Evolutionary conservation across 768 basidiomycete genomes (phyloP).

Genomic region (Mycena leptocephala): DNA sequence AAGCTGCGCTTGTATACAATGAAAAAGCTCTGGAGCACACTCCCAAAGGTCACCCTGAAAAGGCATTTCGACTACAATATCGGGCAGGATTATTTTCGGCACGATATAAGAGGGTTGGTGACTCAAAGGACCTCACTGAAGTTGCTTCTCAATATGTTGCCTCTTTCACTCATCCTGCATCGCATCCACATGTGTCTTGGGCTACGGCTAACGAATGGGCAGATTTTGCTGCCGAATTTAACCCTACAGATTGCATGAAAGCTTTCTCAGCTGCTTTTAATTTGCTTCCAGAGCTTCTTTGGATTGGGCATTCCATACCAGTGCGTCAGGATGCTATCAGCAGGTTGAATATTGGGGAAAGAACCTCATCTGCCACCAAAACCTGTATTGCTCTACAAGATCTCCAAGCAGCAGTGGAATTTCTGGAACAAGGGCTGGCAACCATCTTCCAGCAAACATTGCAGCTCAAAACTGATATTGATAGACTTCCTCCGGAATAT

Average conservation of each 20-base stretch:
- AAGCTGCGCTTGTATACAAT: not conserved
- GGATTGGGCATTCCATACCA: constrained; percentile 5
- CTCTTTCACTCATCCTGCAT: not conserved
- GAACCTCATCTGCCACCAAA: not conserved
- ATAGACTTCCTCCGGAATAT: not conserved
- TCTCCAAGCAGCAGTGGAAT: no score
- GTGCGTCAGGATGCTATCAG: not conserved
- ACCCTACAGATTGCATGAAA: not conserved
- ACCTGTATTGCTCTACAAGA: not conserved
- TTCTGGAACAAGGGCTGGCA: not conserved
- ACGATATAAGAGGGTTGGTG: not conserved
- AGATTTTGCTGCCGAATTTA: not conserved
- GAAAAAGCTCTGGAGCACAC: not conserved
- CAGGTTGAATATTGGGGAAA: not conserved
- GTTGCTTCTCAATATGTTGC: not conserved
- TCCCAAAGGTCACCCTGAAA: not conserved
- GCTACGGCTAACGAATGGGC: not conserved
- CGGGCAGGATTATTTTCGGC: not conserved
- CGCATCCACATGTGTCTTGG: not conserved
- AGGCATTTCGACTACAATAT: not conserved
- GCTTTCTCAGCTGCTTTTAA: no score
- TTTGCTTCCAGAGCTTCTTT: no score
- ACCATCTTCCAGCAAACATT: not conserved
- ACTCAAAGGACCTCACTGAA: not conserved
- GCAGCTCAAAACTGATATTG: no score